Percentiles rank a stretch among this genome's conserved stretches.
These are phyloP conservation scores for Galerina marginata DNA, from an alignment of 768 basidiomycete species.

Conservation along the genomic window DNA sequence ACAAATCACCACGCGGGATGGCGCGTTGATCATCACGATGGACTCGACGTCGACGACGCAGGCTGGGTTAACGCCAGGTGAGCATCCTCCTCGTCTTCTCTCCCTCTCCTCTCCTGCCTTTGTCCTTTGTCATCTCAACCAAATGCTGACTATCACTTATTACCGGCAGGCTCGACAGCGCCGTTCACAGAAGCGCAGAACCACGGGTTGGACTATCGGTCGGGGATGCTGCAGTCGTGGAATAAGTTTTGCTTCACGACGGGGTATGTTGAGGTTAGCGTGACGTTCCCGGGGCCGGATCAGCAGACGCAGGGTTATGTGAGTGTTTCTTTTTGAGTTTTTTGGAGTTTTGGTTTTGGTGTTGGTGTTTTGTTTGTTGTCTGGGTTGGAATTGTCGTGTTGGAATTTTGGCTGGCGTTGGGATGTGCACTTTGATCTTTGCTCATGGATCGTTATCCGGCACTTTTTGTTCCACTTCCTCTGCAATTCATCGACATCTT, in stretches of 20 bases:
- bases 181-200: slow-evolving; percentile 51
- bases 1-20: slow-evolving; percentile 69
- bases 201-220: slow-evolving; percentile 67
- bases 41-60: slow-evolving; percentile 45
- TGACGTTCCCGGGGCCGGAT: slow-evolving; percentile 64
- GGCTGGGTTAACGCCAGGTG: slow-evolving; percentile 38
- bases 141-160: not conserved
- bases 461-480: no score
- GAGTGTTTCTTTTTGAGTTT: slow-evolving; percentile 25
- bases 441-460: no score
- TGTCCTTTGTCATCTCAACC: not conserved
- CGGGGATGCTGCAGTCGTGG: slow-evolving; percentile 88
- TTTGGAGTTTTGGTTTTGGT: not conserved
- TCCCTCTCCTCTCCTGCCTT: not conserved
- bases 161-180: slow-evolving; percentile 43
- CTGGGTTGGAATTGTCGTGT: no score
- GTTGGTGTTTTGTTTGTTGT: not conserved
- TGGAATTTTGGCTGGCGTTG: no score
- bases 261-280: slow-evolving; percentile 76
- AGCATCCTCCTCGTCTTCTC: slow-evolving; percentile 1
- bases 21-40: slow-evolving; percentile 73
- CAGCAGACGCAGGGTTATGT: slow-evolving; percentile 55
- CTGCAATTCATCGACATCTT: no score
- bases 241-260: slow-evolving; percentile 89
- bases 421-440: no score